Base-by-base conservation (phyloP, 768 basidiomycete species). In the Trametes cinnabarina region DNA sequence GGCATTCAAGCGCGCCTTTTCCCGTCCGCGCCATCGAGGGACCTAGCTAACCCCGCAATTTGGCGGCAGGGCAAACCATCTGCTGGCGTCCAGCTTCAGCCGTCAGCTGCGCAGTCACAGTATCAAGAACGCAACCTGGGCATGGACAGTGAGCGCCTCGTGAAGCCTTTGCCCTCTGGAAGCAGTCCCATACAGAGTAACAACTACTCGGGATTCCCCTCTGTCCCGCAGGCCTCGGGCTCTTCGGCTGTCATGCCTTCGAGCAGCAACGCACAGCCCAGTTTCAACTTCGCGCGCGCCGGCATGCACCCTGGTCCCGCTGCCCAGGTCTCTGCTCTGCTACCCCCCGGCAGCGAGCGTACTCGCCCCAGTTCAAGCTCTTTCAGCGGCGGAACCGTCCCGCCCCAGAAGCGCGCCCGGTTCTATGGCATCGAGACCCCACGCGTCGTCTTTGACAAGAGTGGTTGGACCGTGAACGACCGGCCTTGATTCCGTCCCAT, bases 391-490 rank as follows among this genome's bases (percentile, higher is more conserved):
- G 26, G 26, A 4, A 26, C 54, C 7, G 19, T 35, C n/a, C 25
- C 22, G 10, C 23, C 44, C 19, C 23, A 44, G 37, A 28, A 44
- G 30, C 30, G 30, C 6, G 11, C 37, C 2, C 28, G 46, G 19
- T 47, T 47, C 46, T 47, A 55, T 23, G 54, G 44, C 11, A 55
- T 55, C 26, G 54, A 55, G 12, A 47, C 44, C 3, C 54, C 54
- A 2, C 54, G 46, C 6, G 47, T 55, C 35, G 46, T 55, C 2
- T 55, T 40, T 28, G 54, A 47, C 25, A 47, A 22, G 37, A 44
- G 47, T 26, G 54, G 54, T n/a, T 55, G 54, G 54, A 55, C 54
- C 37, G 54, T 55, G 17, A 47, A 32, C 30, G 30, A 55, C 46
- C 10, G 22, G n/a, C 6, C 49, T 50, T 55, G 26, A 55, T 26